These are phyloP conservation scores for Penicilliopsis zonata DNA, from an alignment of 495 filamentous ascomycete genomes.

Conservation along the genomic window DNA sequence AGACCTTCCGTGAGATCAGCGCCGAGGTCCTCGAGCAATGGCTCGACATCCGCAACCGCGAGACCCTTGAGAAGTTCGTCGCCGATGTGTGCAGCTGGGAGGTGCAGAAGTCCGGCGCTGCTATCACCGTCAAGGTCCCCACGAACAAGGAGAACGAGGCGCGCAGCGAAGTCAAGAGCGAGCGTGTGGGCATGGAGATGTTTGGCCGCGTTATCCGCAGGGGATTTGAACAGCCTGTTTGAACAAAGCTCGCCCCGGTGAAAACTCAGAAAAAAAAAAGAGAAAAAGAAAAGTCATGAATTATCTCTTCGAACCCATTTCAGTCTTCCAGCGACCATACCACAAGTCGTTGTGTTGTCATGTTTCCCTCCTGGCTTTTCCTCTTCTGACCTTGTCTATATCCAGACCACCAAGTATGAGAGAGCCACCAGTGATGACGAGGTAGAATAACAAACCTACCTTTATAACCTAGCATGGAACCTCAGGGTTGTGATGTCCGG, in stretches of 20 bases:
- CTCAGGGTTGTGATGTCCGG: slow-evolving; percentile 16
- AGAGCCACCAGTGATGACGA: slow-evolving; percentile 9
- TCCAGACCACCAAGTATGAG: slow-evolving; percentile 8
- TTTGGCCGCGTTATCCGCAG: slow-evolving; percentile 83
- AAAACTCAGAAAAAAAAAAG: slow-evolving; percentile 1
- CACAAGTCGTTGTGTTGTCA: slow-evolving; percentile 2
- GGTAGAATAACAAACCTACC: slow-evolving; percentile 2
- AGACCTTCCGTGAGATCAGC: slow-evolving; percentile 76
- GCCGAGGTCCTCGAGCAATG: slow-evolving; percentile 69
- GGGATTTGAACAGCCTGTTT: slow-evolving; percentile 83
- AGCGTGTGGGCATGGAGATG: slow-evolving; percentile 66
- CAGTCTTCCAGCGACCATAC: too few species aligned
- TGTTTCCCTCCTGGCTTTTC: slow-evolving; percentile 2
- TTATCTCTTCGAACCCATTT: slow-evolving; percentile 7
- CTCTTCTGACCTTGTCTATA: slow-evolving; percentile 5
- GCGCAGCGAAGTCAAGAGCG: slow-evolving; percentile 87
- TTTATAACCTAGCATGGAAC: slow-evolving; percentile 18
- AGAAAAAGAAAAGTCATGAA: slow-evolving; percentile 1
- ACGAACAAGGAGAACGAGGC: slow-evolving; percentile 98
- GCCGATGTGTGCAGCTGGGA: slow-evolving; percentile 79
- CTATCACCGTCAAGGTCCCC: slow-evolving; percentile 56
- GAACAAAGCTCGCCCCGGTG: slow-evolving; percentile 12
- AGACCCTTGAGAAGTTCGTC: slow-evolving; percentile 68
- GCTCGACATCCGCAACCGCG: slow-evolving; percentile 63
- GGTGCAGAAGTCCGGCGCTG: slow-evolving; percentile 36